Evolutionary conservation across 1,284 basidiomycete genomes (phyloP), one percentile per base, ranked within the genome.

Genomic region (Takashimella koratensis): DNA sequence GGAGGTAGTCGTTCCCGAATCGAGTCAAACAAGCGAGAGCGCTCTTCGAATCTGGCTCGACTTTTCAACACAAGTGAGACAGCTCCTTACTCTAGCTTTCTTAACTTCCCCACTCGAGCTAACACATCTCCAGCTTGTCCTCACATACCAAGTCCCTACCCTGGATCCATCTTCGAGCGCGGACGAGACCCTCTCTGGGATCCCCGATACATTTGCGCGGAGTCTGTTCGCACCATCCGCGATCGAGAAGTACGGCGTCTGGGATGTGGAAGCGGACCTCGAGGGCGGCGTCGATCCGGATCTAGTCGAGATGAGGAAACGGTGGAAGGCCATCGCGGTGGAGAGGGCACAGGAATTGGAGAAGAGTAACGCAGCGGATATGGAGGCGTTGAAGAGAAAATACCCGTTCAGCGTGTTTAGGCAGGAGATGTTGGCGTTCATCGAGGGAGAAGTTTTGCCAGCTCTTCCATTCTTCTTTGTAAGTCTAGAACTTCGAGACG

Each of bases 11-110:
- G 54, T 64, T 1, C 61, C 67, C 3, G 43, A 40, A 42, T 47
- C 58, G 16, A 47, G 56, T 43, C 52, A 56, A 30, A 45, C 36
- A 1, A 62, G 54, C 22, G 58, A 62, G 12, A 40, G 22, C 13
- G 59, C 63, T 4, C 30, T 70, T n/a, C 24, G 43, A 19, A 24
- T 70, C 23, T 72, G 70, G 68, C 48, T 68, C 3, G 64, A 70
- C 22, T 63, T 70, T 36, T 57, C 63, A 4, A 68, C 67, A 3
- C 59, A 66, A 45, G 68, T 70, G 42, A 44, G 66, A 55, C 0
- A 2, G n/a, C n/a, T n/a, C n/a, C n/a, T n/a, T n/a, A n/a, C n/a
- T n/a, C n/a, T n/a, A n/a, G n/a, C n/a, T n/a, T n/a, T n/a, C n/a
- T n/a, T n/a, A n/a, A n/a, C n/a, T n/a, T n/a, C 44, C 21, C 13